phyloP scores from a whole-genome alignment of 164 flowering plant genomes.

The Chimonanthus salicifolius region DNA sequence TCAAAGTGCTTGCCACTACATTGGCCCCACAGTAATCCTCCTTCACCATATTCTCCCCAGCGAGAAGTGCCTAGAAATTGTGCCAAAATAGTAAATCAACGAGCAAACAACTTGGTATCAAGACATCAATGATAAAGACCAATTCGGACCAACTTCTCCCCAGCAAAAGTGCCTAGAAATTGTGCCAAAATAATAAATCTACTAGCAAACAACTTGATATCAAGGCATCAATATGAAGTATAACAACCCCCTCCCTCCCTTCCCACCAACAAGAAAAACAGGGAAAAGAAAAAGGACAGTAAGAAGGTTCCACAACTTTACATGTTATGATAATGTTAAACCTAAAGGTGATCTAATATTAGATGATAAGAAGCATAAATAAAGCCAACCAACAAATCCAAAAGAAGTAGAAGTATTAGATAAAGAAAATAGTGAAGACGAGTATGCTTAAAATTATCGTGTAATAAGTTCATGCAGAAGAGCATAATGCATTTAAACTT shows the following conservation, averaged over 20 bases:
- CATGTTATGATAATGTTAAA: neutral
- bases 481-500: neutral
- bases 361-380: neutral
- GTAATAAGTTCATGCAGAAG: neutral
- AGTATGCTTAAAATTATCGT: too few relatives aligned
- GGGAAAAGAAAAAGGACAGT: too few relatives aligned
- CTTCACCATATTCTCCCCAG: slow-evolving; percentile 99
- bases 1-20: slow-evolving; percentile 77
- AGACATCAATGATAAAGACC: neutral
- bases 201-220: slow-evolving; percentile 5
- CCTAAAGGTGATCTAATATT: neutral
- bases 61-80: slow-evolving; percentile 64
- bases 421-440: neutral
- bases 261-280: neutral
- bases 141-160: slow-evolving; percentile 78
- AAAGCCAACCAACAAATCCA: neutral
- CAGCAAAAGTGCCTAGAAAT: slow-evolving; percentile 76
- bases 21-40: slow-evolving; percentile 96
- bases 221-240: neutral
- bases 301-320: too few relatives aligned
- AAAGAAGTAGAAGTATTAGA: neutral
- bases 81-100: neutral
- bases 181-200: neutral
- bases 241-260: neutral
- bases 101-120: slow-evolving; percentile 5